Base-by-base conservation (phyloP, 2,329 filamentous ascomycete genomes). In the Dryadomyces sulphureus region DNA sequence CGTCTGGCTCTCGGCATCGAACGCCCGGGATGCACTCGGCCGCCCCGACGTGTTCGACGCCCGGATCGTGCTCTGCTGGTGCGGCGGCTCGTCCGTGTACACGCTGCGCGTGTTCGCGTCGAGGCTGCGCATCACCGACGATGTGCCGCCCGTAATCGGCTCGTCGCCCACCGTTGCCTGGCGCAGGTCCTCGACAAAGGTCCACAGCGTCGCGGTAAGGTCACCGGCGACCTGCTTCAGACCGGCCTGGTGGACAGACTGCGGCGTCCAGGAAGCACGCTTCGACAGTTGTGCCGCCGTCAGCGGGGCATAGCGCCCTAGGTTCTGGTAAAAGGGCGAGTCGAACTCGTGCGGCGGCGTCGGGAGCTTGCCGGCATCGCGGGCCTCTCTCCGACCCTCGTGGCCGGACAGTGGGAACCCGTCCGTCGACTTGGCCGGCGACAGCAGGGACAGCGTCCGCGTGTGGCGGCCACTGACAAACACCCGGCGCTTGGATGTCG, bases 101-200 rank as follows among this genome's bases (percentile, higher is more conserved):
- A 3, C 46, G 7, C 51, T 45, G 22, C 58, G 55, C 3, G 54
- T 45, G 49, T 60, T 64, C 39, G 62, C 54, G 49, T 64, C 56
- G 36, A 56, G 58, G n/a, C 57, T 61, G 8, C 57, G 52, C 41
- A 57, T 50, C 11, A 40, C 43, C 34, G 56, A 53, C 4, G 47
- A n/a, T 17, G 54, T 50, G 14, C 77, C 80, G 49, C n/a, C n/a
- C n/a, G 70, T 78, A 51, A 87, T 77, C 16, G 80, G 85, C 65
- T 98, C 92, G 46, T 98, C 92, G 21, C 92, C 92, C 7, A 98
- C 88, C 0, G 92, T 94, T 14, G 90, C 93, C 63, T 96, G 92
- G 53, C 89, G 76, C 41, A 98, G 78, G 59, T 98, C 92, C 60
- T 96, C 92, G 49, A 94, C 79, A 62, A 98, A 98, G 1, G 86